Conservation (phyloP, 1,284 basidiomycete genomes). For the Rhodotorula mucilaginosa region DNA sequence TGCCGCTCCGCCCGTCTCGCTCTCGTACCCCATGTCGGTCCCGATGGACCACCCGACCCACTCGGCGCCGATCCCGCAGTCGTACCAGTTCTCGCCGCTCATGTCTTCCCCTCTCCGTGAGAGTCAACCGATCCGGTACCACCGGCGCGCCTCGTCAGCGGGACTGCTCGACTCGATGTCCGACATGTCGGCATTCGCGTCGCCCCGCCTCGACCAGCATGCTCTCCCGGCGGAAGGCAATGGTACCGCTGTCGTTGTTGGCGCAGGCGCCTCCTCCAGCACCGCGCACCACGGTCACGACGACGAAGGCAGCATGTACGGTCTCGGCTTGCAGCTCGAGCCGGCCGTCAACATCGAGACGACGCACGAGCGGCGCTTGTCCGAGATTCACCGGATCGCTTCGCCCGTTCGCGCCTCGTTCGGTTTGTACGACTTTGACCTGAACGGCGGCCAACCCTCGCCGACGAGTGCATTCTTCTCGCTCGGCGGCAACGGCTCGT, state of each 20-base stretch:
- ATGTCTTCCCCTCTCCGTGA: neutral
- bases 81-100: conserved; percentile 3
- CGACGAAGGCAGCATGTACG: neutral
- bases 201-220: conserved; percentile 1
- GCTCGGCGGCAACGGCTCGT: conserved; percentile 9
- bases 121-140: neutral
- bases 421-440: conserved; percentile 19
- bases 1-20: neutral
- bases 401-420: conserved; percentile 8
- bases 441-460: conserved; percentile 2
- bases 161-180: conserved; percentile 13
- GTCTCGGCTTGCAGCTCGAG: conserved; percentile 21
- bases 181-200: neutral
- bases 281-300: neutral
- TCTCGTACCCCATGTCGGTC: conserved; percentile 2
- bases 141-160: conserved; percentile 26
- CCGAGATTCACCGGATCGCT: conserved; percentile 19
- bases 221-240: neutral
- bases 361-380: conserved; percentile 18
- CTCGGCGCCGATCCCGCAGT: conserved; percentile 9
- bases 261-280: neutral
- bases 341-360: neutral
- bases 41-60: conserved; percentile 5
- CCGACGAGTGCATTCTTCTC: conserved; percentile 1
- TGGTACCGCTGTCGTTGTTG: too few relatives aligned